Evolutionary conservation across 2,329 filamentous ascomycete species (phyloP).

Genomic region (Trichoderma koningiopsis): DNA sequence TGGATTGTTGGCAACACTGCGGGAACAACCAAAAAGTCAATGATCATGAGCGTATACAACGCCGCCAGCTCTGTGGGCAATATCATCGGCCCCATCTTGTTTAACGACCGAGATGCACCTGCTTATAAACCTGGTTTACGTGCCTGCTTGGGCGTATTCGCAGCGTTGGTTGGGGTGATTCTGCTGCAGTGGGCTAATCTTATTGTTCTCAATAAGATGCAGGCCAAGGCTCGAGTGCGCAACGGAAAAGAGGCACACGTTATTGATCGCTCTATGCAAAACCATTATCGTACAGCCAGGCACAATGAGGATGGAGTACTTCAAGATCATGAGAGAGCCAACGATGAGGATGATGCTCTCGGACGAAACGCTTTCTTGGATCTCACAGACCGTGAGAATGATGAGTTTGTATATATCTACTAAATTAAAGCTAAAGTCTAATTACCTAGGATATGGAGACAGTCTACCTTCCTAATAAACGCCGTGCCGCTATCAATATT

Average conservation of each 20-base stretch:
- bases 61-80: slow-evolving; percentile 64
- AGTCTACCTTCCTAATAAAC: not conserved
- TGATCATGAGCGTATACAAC: slow-evolving; percentile 65
- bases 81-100: slow-evolving; percentile 67
- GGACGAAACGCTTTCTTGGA: slow-evolving; percentile 59
- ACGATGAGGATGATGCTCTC: slow-evolving; percentile 31
- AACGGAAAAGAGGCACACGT: slow-evolving; percentile 64
- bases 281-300: slow-evolving; percentile 42
- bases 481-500: not conserved
- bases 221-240: slow-evolving; percentile 55
- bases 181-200: slow-evolving; percentile 58
- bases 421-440: slow-evolving; percentile 33
- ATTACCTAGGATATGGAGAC: not conserved
- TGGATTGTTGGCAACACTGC: slow-evolving; percentile 72
- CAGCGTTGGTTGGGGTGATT: slow-evolving; percentile 55
- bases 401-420: slow-evolving; percentile 68
- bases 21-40: slow-evolving; percentile 67
- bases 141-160: slow-evolving; percentile 57
- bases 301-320: slow-evolving; percentile 27
- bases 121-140: slow-evolving; percentile 60
- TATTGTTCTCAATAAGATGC: slow-evolving; percentile 57
- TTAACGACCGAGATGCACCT: slow-evolving; percentile 59
- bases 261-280: slow-evolving; percentile 62
- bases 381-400: slow-evolving; percentile 65
- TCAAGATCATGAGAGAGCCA: slow-evolving; percentile 7